phyloP scores from a whole-genome alignment of 176 grass and related monocot genomes.

The Areca catechu region DNA sequence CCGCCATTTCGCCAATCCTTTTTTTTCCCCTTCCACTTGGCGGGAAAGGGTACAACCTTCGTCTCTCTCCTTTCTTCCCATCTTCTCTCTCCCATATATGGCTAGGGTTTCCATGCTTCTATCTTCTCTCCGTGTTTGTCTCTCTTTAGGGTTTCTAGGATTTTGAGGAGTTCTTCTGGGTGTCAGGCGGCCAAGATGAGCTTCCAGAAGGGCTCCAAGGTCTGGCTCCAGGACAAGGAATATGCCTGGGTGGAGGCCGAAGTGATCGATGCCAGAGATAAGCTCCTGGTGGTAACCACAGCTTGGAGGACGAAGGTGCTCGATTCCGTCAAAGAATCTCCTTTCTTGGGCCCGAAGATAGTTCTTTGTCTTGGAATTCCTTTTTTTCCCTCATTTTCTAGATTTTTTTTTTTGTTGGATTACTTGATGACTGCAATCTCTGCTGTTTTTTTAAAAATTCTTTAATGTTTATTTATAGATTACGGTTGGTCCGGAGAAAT shows the following conservation, averaged over 20 bases:
- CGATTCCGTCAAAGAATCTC: too few species aligned
- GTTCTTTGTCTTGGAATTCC: too few species aligned
- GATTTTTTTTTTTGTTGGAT: too few species aligned
- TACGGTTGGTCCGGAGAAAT: conserved; percentile 21
- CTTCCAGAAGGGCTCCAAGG: conserved; percentile 87
- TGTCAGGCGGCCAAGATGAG: conserved; percentile 39
- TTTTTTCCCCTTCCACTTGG: too few species aligned
- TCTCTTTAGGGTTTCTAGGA: neutral
- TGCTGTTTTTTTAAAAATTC: neutral
- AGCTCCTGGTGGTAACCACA: conserved; percentile 43
- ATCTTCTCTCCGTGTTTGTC: too few species aligned
- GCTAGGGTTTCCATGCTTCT: too few species aligned
- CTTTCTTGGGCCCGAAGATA: too few species aligned
- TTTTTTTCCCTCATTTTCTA: too few species aligned
- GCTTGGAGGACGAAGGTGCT: conserved; percentile 64
- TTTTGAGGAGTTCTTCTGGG: neutral
- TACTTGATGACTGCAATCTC: neutral
- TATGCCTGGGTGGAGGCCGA: conserved; percentile 85
- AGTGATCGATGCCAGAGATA: conserved; percentile 50
- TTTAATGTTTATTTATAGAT: conserved; percentile 15
- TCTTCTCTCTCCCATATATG: too few species aligned
- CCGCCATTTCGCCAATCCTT: too few species aligned
- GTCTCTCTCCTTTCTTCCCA: too few species aligned
- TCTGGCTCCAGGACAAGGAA: conserved; percentile 88
- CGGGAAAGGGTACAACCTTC: too few species aligned